A percentile compares a stretch with the other conserved stretches of the same genome.
Conservation (phyloP, 1,284 basidiomycete species). For the Puccinia novopanici region DNA sequence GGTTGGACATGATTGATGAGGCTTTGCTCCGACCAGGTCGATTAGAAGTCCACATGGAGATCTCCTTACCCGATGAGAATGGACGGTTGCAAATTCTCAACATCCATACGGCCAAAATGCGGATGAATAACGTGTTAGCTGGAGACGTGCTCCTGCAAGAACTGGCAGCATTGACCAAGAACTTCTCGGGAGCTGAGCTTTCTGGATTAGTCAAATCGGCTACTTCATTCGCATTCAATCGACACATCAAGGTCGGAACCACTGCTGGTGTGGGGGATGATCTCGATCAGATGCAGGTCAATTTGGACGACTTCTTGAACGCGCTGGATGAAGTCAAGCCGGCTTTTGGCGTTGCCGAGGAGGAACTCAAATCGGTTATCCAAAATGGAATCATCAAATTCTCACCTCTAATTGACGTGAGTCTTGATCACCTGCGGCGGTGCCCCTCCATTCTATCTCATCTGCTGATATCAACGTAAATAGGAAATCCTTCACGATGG, state of each 20-base stretch:
- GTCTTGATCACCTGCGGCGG: constrained; percentile 55
- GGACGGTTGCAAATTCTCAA: constrained; percentile 91
- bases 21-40: constrained; percentile 94
- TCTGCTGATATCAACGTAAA: background rate
- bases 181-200: constrained; percentile 97
- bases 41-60: constrained; percentile 99
- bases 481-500: constrained; percentile 86
- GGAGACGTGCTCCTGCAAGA: constrained; percentile 80
- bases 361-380: constrained; percentile 89
- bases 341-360: constrained; percentile 95
- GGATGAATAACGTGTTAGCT: constrained; percentile 86
- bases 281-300: constrained; percentile 88
- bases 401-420: constrained; percentile 71
- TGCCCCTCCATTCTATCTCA: background rate
- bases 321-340: constrained; percentile 95
- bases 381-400: constrained; percentile 97
- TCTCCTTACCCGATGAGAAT: constrained; percentile 90
- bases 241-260: constrained; percentile 96
- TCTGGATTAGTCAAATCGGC: constrained; percentile 95
- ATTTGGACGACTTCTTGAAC: constrained; percentile 80
- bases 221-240: constrained; percentile 94
- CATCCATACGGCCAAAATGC: constrained; percentile 96
- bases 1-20: constrained; percentile 98
- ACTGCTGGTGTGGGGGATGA: constrained; percentile 95
- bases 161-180: constrained; percentile 84